A percentile compares a stretch with the other conserved stretches of the same genome.
Conservation (phyloP, 2,329 filamentous ascomycete genomes). For the Verticillium albo-atrum region DNA sequence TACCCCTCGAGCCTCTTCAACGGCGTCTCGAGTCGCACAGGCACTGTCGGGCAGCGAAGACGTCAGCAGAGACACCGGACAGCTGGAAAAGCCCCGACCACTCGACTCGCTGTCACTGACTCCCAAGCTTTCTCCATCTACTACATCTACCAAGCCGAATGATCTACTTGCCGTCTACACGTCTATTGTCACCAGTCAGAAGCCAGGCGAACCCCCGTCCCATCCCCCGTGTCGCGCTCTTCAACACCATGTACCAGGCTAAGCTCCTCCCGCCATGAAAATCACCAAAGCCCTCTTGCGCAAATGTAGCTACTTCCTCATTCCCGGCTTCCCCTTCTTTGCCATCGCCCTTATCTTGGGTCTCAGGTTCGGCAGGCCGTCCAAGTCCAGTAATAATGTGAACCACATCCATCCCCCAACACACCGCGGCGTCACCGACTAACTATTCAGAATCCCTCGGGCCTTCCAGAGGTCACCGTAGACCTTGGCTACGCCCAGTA, state of each 20-base stretch:
- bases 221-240: not conserved
- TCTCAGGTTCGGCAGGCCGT: not conserved
- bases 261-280: not conserved
- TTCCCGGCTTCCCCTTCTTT: not conserved
- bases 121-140: too few relatives aligned
- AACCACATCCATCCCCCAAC: not conserved
- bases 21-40: too few relatives aligned
- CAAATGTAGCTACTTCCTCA: not conserved
- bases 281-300: not conserved
- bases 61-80: too few relatives aligned
- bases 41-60: too few relatives aligned
- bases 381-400: not conserved
- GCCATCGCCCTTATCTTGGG: not conserved
- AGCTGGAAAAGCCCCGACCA: too few relatives aligned
- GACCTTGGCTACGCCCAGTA: conserved; percentile 43
- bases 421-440: not conserved
- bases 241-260: not conserved
- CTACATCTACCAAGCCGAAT: not conserved
- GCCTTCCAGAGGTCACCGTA: conserved; percentile 14
- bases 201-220: not conserved
- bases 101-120: too few relatives aligned
- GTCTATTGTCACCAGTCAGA: not conserved
- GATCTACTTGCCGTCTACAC: not conserved
- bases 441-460: not conserved
- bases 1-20: too few relatives aligned